phyloP scores from a whole-genome alignment of 164 flowering plant genomes.

The Sedum album region DNA sequence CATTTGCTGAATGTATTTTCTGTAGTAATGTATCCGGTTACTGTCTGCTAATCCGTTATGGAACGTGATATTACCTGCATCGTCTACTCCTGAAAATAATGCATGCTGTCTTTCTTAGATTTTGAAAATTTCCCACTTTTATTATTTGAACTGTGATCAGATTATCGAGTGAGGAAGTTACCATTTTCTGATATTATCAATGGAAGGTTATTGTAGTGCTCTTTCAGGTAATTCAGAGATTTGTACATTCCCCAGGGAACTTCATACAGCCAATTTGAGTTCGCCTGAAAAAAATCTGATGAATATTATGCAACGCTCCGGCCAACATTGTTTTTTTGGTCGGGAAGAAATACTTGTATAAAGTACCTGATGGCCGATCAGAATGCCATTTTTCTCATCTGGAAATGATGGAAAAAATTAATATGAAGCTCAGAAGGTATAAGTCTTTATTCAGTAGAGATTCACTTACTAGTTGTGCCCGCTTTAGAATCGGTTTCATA shows the following conservation, averaged over 20 bases:
- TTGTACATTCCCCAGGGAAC: conserved; percentile 76
- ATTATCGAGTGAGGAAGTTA: conserved; percentile 3
- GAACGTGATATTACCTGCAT: conserved; percentile 67
- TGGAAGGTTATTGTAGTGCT: conserved; percentile 46
- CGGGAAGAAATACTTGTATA: not conserved
- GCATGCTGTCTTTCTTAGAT: not conserved
- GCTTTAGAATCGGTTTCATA: conserved; percentile 53
- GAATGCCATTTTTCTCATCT: conserved; percentile 35
- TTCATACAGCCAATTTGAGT: conserved; percentile 57
- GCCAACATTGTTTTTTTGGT: not conserved
- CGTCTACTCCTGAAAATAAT: conserved; percentile 63
- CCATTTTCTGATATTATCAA: conserved; percentile 62
- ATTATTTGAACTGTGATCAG: too few species aligned
- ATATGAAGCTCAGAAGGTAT: not conserved
- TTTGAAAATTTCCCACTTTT: too few species aligned
- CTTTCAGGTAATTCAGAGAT: conserved; percentile 48
- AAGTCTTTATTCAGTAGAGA: not conserved
- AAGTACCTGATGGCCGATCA: conserved; percentile 43
- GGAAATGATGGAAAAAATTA: conserved; percentile 1
- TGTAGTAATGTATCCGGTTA: conserved; percentile 52
- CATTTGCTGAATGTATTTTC: conserved; percentile 41
- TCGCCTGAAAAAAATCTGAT: conserved; percentile 26
- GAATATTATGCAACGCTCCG: conserved; percentile 11
- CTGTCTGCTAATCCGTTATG: conserved; percentile 51
- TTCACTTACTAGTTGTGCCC: conserved; percentile 52